A percentile compares a stretch with the other conserved stretches of the same genome.
Evolutionary conservation across 169 alveolate genomes (phyloP).

Genomic region (Eimeria falciformis): DNA sequence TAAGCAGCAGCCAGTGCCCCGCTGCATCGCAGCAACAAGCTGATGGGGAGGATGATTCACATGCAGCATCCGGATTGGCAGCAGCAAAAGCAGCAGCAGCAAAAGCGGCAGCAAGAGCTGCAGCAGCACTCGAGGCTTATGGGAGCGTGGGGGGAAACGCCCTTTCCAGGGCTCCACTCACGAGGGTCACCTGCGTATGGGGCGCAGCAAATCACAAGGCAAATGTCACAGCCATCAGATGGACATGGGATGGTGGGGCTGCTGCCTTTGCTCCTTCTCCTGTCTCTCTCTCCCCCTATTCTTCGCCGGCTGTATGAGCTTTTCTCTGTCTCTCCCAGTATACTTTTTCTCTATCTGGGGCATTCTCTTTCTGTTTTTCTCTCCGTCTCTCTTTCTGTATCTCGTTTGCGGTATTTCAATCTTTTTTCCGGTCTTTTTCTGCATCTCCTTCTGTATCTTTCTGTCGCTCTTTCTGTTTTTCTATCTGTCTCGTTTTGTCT

Average conservation of each 20-base stretch:
- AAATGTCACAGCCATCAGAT: conserved; percentile 46
- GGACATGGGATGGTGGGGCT: conserved; percentile 57
- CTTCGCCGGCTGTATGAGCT: not conserved
- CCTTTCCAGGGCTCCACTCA: conserved; percentile 12
- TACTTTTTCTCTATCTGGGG: not conserved
- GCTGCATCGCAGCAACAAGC: conserved; percentile 39
- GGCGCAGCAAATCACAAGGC: conserved; percentile 67
- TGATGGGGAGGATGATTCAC: not conserved
- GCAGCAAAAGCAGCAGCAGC: conserved; percentile 54
- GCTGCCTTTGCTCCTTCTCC: conserved; percentile 8
- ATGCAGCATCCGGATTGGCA: not conserved
- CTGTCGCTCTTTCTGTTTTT: not conserved
- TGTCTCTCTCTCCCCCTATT: not conserved
- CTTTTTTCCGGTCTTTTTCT: not conserved
- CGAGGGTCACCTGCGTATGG: conserved; percentile 70
- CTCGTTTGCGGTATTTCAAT: not conserved
- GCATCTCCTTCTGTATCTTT: not conserved
- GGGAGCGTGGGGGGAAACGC: not conserved
- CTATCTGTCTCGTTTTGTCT: not conserved
- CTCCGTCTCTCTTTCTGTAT: not conserved
- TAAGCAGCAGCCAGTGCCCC: conserved; percentile 5
- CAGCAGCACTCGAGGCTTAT: conserved; percentile 26
- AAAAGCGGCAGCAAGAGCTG: conserved; percentile 40
- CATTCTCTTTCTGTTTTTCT: not conserved
- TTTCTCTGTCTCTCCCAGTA: not conserved